A percentile compares a stretch with the other conserved stretches of the same genome.
Conservation (phyloP, 2,329 filamentous ascomycete species). For the Grosmannia serpens region DNA sequence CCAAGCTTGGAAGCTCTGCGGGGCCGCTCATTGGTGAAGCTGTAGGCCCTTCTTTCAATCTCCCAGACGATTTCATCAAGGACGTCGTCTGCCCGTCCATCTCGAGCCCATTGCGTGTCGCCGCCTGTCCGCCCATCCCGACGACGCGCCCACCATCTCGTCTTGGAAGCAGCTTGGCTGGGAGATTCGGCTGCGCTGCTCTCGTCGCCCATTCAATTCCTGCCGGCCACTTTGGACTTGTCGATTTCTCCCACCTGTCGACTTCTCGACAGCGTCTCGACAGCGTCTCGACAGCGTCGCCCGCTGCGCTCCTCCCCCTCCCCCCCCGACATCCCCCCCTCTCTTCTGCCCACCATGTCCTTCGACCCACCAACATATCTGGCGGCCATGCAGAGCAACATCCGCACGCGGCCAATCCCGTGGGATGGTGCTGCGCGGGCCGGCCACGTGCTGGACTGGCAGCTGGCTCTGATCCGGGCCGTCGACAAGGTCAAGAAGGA, state of each 20-base stretch:
- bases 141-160: neutral
- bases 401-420: slow-evolving; percentile 86
- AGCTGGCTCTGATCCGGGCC: slow-evolving; percentile 90
- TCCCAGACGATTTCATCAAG: neutral
- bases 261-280: neutral
- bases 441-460: slow-evolving; percentile 85
- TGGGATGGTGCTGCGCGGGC: slow-evolving; percentile 95
- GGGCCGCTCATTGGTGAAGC: slow-evolving; percentile 1
- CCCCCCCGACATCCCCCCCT: neutral
- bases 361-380: slow-evolving; percentile 84
- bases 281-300: neutral
- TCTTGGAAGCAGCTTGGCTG: neutral
- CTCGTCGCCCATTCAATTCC: neutral
- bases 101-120: neutral
- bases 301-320: neutral
- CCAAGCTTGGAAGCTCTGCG: slow-evolving; percentile 10
- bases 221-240: neutral
- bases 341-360: slow-evolving; percentile 49
- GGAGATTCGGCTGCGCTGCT: neutral
- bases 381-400: slow-evolving; percentile 85
- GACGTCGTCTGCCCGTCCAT: neutral
- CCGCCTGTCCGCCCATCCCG: neutral
- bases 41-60: neutral
- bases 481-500: slow-evolving; percentile 95
- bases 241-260: neutral